Evolutionary conservation across 768 basidiomycete species (phyloP).

Genomic region (Pulveroboletus sp.): DNA sequence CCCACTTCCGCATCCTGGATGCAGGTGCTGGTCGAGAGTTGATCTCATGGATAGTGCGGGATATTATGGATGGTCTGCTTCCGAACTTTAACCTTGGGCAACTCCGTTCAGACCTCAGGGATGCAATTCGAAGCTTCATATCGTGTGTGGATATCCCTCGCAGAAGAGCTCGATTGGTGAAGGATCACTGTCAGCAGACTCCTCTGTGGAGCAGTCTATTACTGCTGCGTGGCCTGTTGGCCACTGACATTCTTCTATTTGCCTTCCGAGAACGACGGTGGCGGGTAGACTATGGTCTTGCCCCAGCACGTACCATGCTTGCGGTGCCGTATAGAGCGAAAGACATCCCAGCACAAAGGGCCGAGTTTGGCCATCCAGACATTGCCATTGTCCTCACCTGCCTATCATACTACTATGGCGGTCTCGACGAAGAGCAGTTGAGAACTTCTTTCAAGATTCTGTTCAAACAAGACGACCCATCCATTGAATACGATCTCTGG

Average conservation of each 20-base stretch:
- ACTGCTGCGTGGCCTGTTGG: slow-evolving; percentile 33
- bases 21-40: slow-evolving; percentile 8
- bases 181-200: neutral
- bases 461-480: slow-evolving; percentile 38
- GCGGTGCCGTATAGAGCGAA: slow-evolving; percentile 54
- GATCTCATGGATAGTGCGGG: slow-evolving; percentile 8
- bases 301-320: slow-evolving; percentile 37
- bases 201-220: slow-evolving; percentile 23
- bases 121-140: slow-evolving; percentile 25
- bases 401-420: slow-evolving; percentile 46
- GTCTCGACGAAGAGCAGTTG: slow-evolving; percentile 38
- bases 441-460: slow-evolving; percentile 35
- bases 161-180: neutral
- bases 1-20: slow-evolving; percentile 22
- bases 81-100: slow-evolving; percentile 16
- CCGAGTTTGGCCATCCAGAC: slow-evolving; percentile 54
- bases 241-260: slow-evolving; percentile 28
- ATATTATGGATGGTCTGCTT: slow-evolving; percentile 14
- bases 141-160: slow-evolving; percentile 4
- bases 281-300: slow-evolving; percentile 51
- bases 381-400: slow-evolving; percentile 43
- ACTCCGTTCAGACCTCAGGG: neutral
- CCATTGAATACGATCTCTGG: slow-evolving; percentile 27
- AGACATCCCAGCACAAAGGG: slow-evolving; percentile 40
- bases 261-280: slow-evolving; percentile 38